Evolutionary conservation across 495 filamentous ascomycete species (phyloP), one percentile per base, ranked within the genome.

Genomic region (Talaromyces nanjingensis): DNA sequence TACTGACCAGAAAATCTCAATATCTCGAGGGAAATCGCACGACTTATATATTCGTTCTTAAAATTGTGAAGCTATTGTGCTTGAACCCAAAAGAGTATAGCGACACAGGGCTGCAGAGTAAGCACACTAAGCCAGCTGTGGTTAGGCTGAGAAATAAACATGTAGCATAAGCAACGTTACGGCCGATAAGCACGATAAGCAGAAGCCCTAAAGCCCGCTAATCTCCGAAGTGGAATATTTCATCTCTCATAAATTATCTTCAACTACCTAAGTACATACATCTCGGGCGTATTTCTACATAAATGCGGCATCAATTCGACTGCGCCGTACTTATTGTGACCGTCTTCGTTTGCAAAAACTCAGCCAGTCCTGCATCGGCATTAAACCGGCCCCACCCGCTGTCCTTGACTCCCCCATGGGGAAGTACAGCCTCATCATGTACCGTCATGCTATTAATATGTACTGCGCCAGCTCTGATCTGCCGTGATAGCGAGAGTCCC

Each of bases 381-480:
- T 83, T 83, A 73, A 88, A 88, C 2, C 85, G 76, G 18, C 92
- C 92, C 72, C 84, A 93, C 9, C 92, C 92, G 67, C 89, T 92
- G 61, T 84, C 83, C 83, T 97, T 97, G 69, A 84, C 85, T 39
- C 92, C 92, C 29, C 92, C 92, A 73, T 96, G 91, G 5, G 92
- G 91, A 62, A 96, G 71, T 20, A 78, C 78, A 14, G 85, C 73
- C 76, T 96, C 92, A 65, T 97, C 92, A 69, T 96, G 91, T 1
- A 96, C 81, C 2, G 87, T 91, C 84, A 92, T 86, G 37, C 78
- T 81, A 71, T 97, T 97, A 70, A 96, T 93, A 72, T 96, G 92
- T 31, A 97, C 33, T 12, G 33, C 33, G 3, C 33, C 33, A 37
- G 33, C 33, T 37, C 33, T 37, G 1, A 37, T 37, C 33, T 37